Evolutionary conservation across 495 filamentous ascomycete species (phyloP).

Genomic region (Xylaria acuta): DNA sequence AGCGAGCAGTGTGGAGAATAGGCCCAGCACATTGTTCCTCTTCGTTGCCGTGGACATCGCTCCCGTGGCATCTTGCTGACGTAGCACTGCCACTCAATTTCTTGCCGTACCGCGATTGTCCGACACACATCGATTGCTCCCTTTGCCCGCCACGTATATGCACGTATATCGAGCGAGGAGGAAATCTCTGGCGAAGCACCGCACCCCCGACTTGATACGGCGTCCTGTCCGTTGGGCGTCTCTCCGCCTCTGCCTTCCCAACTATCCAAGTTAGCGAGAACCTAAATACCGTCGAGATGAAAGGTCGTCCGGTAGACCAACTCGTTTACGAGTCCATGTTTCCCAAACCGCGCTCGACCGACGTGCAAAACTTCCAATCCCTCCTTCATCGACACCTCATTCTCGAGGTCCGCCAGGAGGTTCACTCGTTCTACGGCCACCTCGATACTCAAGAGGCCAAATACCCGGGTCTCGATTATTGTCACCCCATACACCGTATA

Average conservation of each 20-base stretch:
- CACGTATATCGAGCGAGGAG: neutral
- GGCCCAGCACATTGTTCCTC: neutral
- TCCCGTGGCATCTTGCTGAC: constrained; percentile 10
- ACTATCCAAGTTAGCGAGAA: neutral
- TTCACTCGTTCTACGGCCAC: constrained; percentile 82
- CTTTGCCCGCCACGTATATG: neutral
- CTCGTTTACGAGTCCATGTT: constrained; percentile 64
- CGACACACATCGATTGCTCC: neutral
- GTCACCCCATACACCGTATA: constrained; percentile 78
- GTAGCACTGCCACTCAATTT: constrained; percentile 12
- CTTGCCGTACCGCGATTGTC: neutral
- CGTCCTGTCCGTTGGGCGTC: neutral
- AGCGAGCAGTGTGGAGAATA: neutral
- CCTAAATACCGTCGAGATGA: constrained; percentile 49
- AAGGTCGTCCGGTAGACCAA: constrained; percentile 57
- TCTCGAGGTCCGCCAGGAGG: constrained; percentile 88
- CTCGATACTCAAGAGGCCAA: constrained; percentile 86
- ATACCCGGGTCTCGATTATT: constrained; percentile 91
- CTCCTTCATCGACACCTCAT: constrained; percentile 70
- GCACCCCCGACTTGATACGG: neutral
- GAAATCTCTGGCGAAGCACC: neutral
- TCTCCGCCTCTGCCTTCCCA: neutral
- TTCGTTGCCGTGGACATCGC: neutral
- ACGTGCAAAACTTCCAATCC: constrained; percentile 59
- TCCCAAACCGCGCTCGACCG: constrained; percentile 55